A percentile compares a stretch with the other conserved stretches of the same genome.
Conservation (phyloP, 2,329 filamentous ascomycete genomes). For the Fusarium sambucinum region DNA sequence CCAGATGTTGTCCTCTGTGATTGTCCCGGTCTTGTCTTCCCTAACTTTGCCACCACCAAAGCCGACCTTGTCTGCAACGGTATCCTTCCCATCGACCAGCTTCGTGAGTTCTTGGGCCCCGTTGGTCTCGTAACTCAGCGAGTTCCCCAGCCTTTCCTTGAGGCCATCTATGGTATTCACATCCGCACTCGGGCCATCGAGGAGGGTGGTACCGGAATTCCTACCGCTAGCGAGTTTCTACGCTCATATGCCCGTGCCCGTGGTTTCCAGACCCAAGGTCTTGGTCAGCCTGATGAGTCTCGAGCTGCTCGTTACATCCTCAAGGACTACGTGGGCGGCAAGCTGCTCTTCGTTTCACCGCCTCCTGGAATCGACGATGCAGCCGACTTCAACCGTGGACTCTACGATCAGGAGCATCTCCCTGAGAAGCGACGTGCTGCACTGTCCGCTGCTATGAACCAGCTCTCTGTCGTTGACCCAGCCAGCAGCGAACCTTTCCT, state of each 20-base stretch:
- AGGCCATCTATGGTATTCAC: slow-evolving; percentile 93
- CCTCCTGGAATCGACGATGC: slow-evolving; percentile 80
- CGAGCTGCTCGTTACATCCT: slow-evolving; percentile 89
- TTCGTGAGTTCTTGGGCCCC: slow-evolving; percentile 92
- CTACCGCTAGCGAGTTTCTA: slow-evolving; percentile 87
- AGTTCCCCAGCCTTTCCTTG: slow-evolving; percentile 88
- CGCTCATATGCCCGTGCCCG: slow-evolving; percentile 87
- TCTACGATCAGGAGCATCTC: slow-evolving; percentile 86
- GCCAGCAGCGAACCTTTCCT: slow-evolving; percentile 41
- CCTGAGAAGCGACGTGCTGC: slow-evolving; percentile 82
- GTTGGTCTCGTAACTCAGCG: slow-evolving; percentile 84
- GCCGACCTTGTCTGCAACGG: slow-evolving; percentile 96
- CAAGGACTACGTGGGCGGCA: slow-evolving; percentile 98
- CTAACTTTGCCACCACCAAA: slow-evolving; percentile 97
- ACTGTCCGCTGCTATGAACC: slow-evolving; percentile 64
- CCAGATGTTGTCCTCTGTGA: slow-evolving; percentile 93
- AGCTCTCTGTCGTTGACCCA: slow-evolving; percentile 56
- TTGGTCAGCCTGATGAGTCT: slow-evolving; percentile 92
- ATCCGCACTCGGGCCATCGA: slow-evolving; percentile 84
- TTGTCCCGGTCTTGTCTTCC: slow-evolving; percentile 98
- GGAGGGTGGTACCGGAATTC: slow-evolving; percentile 90
- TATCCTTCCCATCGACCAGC: slow-evolving; percentile 94
- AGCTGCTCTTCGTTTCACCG: slow-evolving; percentile 90
- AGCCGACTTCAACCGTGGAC: slow-evolving; percentile 84
- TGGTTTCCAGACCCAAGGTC: slow-evolving; percentile 89